Conservation (phyloP, 2,329 filamentous ascomycete species). For the Phyllosticta capitalensis region DNA sequence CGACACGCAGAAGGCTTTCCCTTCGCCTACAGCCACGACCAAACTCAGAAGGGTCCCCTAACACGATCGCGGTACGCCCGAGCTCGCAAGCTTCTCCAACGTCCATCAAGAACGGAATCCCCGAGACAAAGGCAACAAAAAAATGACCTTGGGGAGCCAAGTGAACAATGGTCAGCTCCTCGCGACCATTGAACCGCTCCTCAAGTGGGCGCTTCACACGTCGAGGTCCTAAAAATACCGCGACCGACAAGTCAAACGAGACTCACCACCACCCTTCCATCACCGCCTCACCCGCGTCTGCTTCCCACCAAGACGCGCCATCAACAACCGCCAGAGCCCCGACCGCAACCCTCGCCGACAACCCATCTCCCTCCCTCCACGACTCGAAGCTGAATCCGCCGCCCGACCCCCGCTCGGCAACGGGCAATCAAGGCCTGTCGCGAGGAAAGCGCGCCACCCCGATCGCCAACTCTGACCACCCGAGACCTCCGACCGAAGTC, state of each 20-base stretch:
- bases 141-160: conserved; percentile 11
- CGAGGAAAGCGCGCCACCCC: conserved; percentile 8
- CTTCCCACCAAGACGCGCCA: conserved; percentile 6
- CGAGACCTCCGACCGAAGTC: conserved; percentile 33
- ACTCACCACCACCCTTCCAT: conserved; percentile 17
- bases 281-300: conserved; percentile 17
- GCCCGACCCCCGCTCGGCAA: conserved; percentile 6
- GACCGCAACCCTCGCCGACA: conserved; percentile 4
- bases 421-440: conserved; percentile 10
- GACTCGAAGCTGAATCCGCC: conserved; percentile 8
- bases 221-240: conserved; percentile 16
- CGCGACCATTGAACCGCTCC: conserved; percentile 22
- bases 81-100: conserved; percentile 12
- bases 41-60: conserved; percentile 13
- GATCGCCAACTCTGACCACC: conserved; percentile 12
- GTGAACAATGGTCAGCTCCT: conserved; percentile 20
- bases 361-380: conserved; percentile 2
- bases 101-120: conserved; percentile 10
- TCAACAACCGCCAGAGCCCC: conserved; percentile 3
- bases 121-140: conserved; percentile 10
- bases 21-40: conserved; percentile 12
- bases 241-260: conserved; percentile 18
- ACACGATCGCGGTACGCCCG: conserved; percentile 12
- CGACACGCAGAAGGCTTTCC: conserved; percentile 9
- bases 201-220: conserved; percentile 23